Percentiles rank a stretch among this genome's conserved stretches.
Evolutionary conservation across 1,139 yeast genomes (phyloP).

Genomic region (Meyerozyma carpophila): DNA sequence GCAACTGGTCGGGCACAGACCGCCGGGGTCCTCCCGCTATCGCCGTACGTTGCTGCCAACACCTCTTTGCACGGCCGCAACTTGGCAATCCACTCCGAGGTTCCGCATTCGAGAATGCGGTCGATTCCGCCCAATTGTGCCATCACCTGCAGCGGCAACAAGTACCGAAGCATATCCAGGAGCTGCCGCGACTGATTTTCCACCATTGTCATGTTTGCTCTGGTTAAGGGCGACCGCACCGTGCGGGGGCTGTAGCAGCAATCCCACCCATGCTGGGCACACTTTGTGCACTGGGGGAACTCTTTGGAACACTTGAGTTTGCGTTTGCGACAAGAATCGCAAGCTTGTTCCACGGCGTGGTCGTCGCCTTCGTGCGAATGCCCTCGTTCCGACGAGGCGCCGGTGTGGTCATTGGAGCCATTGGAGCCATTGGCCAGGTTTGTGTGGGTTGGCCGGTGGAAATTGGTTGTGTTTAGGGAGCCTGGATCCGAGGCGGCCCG

Average conservation of each 20-base stretch:
- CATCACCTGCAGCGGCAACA: conserved; percentile 23
- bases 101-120: conserved; percentile 17
- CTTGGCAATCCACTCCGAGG: conserved; percentile 14
- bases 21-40: neutral
- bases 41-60: neutral
- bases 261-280: conserved; percentile 66
- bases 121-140: conserved; percentile 15
- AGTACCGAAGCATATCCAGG: conserved; percentile 45
- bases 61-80: neutral
- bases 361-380: neutral
- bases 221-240: conserved; percentile 73
- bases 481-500: neutral
- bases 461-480: neutral
- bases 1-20: neutral
- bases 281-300: conserved; percentile 71
- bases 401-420: too few relatives aligned
- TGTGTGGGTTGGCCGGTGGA: too few relatives aligned
- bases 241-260: conserved; percentile 76
- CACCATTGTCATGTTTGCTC: conserved; percentile 74
- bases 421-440: neutral
- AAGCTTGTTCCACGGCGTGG: conserved; percentile 40
- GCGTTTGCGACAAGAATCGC: conserved; percentile 57
- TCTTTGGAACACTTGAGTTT: conserved; percentile 59
- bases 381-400: too few relatives aligned
- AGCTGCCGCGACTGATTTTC: conserved; percentile 57